phyloP scores from a whole-genome alignment of 495 filamentous ascomycete genomes.

The Neurospora sp. region DNA sequence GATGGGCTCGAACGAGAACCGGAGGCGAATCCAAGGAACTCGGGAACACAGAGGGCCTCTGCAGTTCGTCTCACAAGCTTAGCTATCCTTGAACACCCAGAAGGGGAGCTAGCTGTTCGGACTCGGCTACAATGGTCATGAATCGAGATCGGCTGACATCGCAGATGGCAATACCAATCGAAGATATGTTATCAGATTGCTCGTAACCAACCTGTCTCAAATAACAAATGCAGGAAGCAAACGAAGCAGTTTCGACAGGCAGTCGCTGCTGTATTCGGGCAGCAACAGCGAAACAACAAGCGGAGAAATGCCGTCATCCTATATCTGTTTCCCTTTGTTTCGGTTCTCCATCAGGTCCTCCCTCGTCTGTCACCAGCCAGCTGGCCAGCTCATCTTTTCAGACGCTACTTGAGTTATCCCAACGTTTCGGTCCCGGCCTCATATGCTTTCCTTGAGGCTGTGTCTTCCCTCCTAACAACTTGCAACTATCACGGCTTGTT shows the following conservation, averaged over 20 bases:
- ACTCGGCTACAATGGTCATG: neutral
- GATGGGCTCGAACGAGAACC: constrained; percentile 6
- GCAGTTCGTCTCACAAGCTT: constrained; percentile 33
- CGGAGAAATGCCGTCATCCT: constrained; percentile 22
- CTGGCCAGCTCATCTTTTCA: constrained; percentile 4
- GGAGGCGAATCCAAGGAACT: constrained; percentile 6
- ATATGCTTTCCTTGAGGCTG: neutral
- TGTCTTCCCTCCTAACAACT: neutral
- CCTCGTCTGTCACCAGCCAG: constrained; percentile 9
- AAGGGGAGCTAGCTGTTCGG: constrained; percentile 1
- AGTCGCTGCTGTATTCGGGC: constrained; percentile 31
- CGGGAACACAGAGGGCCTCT: constrained; percentile 14
- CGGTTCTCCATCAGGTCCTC: constrained; percentile 8
- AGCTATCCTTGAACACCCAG: constrained; percentile 15
- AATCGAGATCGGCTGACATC: constrained; percentile 4
- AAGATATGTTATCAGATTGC: constrained; percentile 3
- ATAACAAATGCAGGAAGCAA: constrained; percentile 6
- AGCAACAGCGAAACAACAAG: constrained; percentile 35
- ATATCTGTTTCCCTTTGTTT: constrained; percentile 15
- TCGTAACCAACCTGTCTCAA: constrained; percentile 15
- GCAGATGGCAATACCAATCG: constrained; percentile 5
- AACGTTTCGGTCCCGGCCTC: neutral
- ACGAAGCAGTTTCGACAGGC: constrained; percentile 11
- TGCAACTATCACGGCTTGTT: neutral
- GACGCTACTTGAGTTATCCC: neutral